Base-by-base conservation (phyloP, 208 protist genomes). In the Zelonia costaricensis region DNA sequence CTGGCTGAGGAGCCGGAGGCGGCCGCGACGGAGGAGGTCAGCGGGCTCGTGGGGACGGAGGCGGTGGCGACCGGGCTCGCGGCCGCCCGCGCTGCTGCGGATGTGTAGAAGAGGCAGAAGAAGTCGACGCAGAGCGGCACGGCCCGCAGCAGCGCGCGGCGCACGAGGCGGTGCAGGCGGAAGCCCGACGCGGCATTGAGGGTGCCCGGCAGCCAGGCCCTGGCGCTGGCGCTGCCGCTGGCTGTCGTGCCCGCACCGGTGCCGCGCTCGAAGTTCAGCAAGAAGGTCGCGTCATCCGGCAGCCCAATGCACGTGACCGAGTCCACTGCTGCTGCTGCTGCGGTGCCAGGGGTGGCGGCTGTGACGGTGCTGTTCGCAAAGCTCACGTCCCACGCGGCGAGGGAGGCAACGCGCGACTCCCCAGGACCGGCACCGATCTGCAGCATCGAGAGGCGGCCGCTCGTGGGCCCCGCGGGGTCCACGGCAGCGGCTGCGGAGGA, bases 91-190 rank as follows among this genome's bases (percentile, higher is more conserved):
- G 53, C 18, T 3, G 53, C 18, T 7, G 57, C 16, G 1, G 20
- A 22, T 12, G 51, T 25, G 63, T 25, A n/a, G 3, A 52, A 33
- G 31, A 60, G 57, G 31, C 16, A 18, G 13, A 36, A 18, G 23
- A 72, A 71, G 54, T 85, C 65, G 31, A 88, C 51, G 16, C 73
- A 46, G 23, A 76, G 65, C 22, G 84, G 76, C 51, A 91, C 51
- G 10, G 74, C 72, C 3, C 57, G 62, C 22, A 91, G 57, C 20
- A 88, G 35, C 52, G 78, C 57, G 13, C 77, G 64, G 0, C 67
- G 73, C 40, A 88, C 59, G 12, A 80, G 39, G 16, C 79, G 80
- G 31, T 80, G 78, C 45, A 87, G 69, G 12, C 72, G 67, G 44
- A 81, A 81, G 25, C 33, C 40, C 15, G 75, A 81, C 23, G 62